Conservation (phyloP, 1,139 yeast species). For the Geotrichum reessii region DNA sequence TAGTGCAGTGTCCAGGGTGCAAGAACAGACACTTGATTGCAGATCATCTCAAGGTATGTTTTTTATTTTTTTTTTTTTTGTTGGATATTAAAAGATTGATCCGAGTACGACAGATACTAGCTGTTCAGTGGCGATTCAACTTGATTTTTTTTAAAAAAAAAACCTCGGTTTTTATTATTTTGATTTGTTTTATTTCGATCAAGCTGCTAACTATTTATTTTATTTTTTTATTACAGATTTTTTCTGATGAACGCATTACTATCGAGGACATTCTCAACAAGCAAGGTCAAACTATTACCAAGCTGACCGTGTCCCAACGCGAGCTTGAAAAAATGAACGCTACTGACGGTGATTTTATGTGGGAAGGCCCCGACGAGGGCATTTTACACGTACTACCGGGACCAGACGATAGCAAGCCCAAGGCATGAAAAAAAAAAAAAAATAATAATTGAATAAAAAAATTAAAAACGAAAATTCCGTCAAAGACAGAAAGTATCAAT, state of each 20-base stretch:
- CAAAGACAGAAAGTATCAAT: no score
- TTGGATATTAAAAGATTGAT: background rate
- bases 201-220: background rate
- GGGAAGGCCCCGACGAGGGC: constrained; percentile 8
- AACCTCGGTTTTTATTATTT: background rate
- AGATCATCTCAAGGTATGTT: constrained; percentile 63
- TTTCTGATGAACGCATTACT: constrained; percentile 67
- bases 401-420: background rate
- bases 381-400: background rate
- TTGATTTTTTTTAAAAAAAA: background rate
- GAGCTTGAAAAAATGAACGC: constrained; percentile 5
- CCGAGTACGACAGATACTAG: background rate
- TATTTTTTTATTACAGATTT: constrained; percentile 42
- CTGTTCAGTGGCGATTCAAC: background rate
- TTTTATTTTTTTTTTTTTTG: background rate
- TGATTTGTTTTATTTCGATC: background rate
- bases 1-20: constrained; percentile 90
- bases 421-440: background rate
- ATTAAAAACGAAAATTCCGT: no score
- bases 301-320: constrained; percentile 28
- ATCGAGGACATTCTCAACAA: constrained; percentile 73
- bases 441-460: no score
- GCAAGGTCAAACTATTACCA: constrained; percentile 68
- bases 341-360: constrained; percentile 11
- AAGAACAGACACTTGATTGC: constrained; percentile 85